These are phyloP conservation scores for Phytophthora vignae DNA, from an alignment of 352 stramenopile species.

Conservation along the genomic window DNA sequence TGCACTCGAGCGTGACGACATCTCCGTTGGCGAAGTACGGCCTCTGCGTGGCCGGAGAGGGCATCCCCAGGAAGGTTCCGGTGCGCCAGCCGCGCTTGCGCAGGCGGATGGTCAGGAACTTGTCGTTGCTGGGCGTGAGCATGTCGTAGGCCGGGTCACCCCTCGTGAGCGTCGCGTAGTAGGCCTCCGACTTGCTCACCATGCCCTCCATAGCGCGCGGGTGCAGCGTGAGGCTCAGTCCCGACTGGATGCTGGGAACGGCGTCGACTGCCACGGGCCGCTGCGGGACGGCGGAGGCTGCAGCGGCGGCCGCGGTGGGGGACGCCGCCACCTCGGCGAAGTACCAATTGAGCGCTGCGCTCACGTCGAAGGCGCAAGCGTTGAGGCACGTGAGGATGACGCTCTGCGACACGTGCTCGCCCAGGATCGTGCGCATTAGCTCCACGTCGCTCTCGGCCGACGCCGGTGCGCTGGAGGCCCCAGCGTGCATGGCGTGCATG, in stretches of 20 bases:
- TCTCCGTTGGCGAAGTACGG: constrained; percentile 88
- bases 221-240: constrained; percentile 81
- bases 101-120: constrained; percentile 82
- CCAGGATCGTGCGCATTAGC: constrained; percentile 90
- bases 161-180: constrained; percentile 83
- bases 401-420: constrained; percentile 85
- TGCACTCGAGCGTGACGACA: constrained; percentile 89
- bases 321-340: constrained; percentile 77
- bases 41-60: constrained; percentile 49
- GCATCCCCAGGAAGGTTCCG: constrained; percentile 38
- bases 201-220: constrained; percentile 71
- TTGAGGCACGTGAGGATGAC: constrained; percentile 88
- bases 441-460: constrained; percentile 74
- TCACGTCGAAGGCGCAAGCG: constrained; percentile 86
- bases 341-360: constrained; percentile 88
- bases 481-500: constrained; percentile 9
- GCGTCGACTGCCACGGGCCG: not conserved
- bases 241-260: constrained; percentile 72
- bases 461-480: constrained; percentile 6
- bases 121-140: constrained; percentile 85
- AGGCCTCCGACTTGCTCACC: constrained; percentile 88
- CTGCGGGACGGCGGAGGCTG: not conserved
- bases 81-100: constrained; percentile 80
- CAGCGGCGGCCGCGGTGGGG: constrained; percentile 6
- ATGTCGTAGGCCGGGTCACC: constrained; percentile 82